Base-by-base conservation (phyloP, 2,329 filamentous ascomycete species). In the Penicillium brevicompactum region DNA sequence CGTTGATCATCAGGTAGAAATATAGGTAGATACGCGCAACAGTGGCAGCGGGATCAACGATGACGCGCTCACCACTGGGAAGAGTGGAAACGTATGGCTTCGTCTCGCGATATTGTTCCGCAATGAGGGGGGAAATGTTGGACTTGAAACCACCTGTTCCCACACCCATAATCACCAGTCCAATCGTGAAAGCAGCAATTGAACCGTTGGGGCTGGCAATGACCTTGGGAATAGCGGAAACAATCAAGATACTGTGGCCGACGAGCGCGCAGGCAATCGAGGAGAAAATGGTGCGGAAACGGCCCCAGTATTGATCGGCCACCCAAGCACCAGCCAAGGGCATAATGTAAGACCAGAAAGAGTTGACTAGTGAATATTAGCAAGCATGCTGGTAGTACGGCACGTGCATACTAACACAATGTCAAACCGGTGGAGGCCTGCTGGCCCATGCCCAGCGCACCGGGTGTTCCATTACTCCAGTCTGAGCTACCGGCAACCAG, bases 141-240 rank as follows among this genome's bases (percentile, higher is more conserved):
- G 87, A 84, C 78, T 92, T 93, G 83, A 92, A 91, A 66, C 90
- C 88, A 58, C 89, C 89, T 1, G 88, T 90, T 42, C 89, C 89
- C 30, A 90, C 72, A n/a, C 87, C 88, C 68, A 91, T 83, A 67
- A 91, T 81, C 43, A 89, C 72, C 61, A 89, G 79, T 22, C 85
- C 84, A 30, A 86, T 74, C 2, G 87, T 71, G 64, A 91, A 88
- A 49, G 83, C 85, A 1, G 78, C 87, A 44, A 90, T 83, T 0
- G 87, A 78, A 11, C 79, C 77, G 14, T 85, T 80, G 34, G 76
- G 74, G 59, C 83, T 74, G 43, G 82, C 74, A 45, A 91, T 86
- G 46, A 89, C 84, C 3, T 70, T 66, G 0, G 88, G 88, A 1
- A 88, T 75, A 14, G 88, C 83, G 2, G 87, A 84, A 30, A 85